Conservation (phyloP, 148 eudicot species). For the Camellia japonica region DNA sequence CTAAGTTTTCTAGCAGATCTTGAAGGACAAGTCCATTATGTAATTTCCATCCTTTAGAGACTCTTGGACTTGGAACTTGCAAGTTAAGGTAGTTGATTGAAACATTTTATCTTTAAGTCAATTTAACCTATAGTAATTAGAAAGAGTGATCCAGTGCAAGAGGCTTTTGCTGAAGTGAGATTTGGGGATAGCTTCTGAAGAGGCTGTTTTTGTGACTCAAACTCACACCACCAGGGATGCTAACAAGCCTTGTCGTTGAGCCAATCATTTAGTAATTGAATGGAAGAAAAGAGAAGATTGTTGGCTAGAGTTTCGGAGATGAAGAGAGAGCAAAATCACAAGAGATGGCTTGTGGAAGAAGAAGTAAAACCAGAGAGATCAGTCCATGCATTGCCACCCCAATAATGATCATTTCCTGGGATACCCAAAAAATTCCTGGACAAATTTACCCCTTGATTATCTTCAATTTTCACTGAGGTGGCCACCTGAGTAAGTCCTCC, state of each 20-base stretch:
- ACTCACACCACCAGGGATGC: too few species aligned
- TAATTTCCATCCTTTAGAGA: not conserved
- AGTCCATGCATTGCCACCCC: slow-evolving; percentile 21
- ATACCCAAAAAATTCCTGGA: slow-evolving; percentile 12
- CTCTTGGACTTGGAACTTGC: not conserved
- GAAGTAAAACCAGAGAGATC: slow-evolving; percentile 20
- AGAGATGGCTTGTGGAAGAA: slow-evolving; percentile 17
- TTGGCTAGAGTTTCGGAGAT: not conserved
- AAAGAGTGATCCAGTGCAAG: too few species aligned
- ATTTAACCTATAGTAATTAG: not conserved
- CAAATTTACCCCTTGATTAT: slow-evolving; percentile 6
- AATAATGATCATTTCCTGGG: slow-evolving; percentile 9
- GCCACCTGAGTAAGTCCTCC: not conserved
- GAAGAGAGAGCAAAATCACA: not conserved
- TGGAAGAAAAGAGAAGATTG: not conserved
- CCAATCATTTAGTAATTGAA: not conserved
- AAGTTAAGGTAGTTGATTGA: not conserved
- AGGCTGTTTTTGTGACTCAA: too few species aligned
- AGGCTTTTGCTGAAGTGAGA: too few species aligned
- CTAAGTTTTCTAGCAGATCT: not conserved
- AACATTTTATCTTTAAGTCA: not conserved
- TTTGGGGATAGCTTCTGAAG: too few species aligned
- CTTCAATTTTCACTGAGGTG: slow-evolving; percentile 1
- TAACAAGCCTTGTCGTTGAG: too few species aligned
- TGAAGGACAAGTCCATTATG: not conserved